A percentile compares a stretch with the other conserved stretches of the same genome.
These are phyloP conservation scores for Mycena filopes DNA, from an alignment of 768 basidiomycete genomes.

Conservation along the genomic window DNA sequence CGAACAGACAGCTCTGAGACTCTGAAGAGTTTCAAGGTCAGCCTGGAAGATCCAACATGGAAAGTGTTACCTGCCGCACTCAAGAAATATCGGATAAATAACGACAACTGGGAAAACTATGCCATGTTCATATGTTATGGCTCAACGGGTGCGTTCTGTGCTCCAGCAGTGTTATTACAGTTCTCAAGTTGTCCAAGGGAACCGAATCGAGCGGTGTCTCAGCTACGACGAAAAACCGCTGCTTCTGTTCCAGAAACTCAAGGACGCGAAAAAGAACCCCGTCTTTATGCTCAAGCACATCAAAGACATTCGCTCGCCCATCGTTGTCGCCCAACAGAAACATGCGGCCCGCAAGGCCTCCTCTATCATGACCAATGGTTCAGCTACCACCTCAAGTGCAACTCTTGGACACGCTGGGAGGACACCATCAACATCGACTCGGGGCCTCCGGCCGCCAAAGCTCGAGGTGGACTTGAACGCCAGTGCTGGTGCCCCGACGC, in stretches of 20 bases:
- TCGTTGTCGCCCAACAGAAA: slow-evolving; percentile 96
- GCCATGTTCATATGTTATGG: slow-evolving; percentile 99
- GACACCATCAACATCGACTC: slow-evolving; percentile 48
- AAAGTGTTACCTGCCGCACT: slow-evolving; percentile 97
- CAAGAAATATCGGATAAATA: slow-evolving; percentile 99
- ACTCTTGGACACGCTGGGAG: slow-evolving; percentile 55
- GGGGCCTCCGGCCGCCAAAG: slow-evolving; percentile 67
- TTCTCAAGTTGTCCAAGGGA: slow-evolving; percentile 52
- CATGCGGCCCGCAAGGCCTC: slow-evolving; percentile 89
- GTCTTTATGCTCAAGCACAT: slow-evolving; percentile 99
- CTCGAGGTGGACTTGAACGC: slow-evolving; percentile 74
- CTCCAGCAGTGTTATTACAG: slow-evolving; percentile 10
- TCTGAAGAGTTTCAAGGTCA: slow-evolving; percentile 96
- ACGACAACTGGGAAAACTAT: slow-evolving; percentile 98
- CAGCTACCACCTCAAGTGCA: slow-evolving; percentile 49
- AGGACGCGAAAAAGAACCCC: slow-evolving; percentile 96
- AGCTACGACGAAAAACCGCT: slow-evolving; percentile 98
- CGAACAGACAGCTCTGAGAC: slow-evolving; percentile 79
- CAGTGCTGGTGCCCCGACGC: slow-evolving; percentile 52
- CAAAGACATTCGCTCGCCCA: slow-evolving; percentile 96
- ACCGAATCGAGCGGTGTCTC: slow-evolving; percentile 90
- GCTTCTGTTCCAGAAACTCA: slow-evolving; percentile 95
- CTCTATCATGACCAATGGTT: slow-evolving; percentile 58
- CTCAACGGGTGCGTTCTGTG: slow-evolving; percentile 73
- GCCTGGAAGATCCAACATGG: slow-evolving; percentile 97